A percentile compares a stretch with the other conserved stretches of the same genome.
Conservation (phyloP, 2,329 filamentous ascomycete species). For the Botrytis fabae region DNA sequence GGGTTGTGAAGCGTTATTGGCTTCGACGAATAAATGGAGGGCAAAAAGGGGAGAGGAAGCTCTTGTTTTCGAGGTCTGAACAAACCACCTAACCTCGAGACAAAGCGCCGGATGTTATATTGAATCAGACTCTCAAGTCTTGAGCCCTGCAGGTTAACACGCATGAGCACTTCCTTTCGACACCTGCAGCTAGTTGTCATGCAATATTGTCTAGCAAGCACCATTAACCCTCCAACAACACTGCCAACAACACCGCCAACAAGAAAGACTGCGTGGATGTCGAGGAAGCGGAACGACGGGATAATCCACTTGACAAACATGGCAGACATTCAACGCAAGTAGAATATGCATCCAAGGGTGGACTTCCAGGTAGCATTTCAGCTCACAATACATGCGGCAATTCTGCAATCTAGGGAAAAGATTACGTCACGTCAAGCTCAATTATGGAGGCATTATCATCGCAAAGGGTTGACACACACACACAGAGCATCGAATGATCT, state of each 20-base stretch:
- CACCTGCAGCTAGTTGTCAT: not conserved
- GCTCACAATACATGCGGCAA: not conserved
- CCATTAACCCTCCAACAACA: not conserved
- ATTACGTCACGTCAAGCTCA: not conserved
- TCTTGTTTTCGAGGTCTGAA: not conserved
- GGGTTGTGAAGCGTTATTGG: constrained; percentile 35
- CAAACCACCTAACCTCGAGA: not conserved
- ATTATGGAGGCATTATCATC: not conserved
- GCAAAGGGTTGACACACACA: no score
- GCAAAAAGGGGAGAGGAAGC: constrained; percentile 40
- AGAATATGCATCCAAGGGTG: not conserved
- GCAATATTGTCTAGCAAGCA: not conserved
- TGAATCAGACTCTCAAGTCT: not conserved
- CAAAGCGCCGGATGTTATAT: not conserved
- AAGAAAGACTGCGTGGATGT: not conserved
- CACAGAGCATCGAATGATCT: not conserved
- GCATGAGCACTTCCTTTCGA: not conserved
- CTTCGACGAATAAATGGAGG: constrained; percentile 45
- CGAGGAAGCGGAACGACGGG: not conserved
- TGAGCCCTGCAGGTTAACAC: not conserved
- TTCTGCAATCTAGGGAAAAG: not conserved
- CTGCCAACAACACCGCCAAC: not conserved
- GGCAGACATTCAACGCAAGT: not conserved
- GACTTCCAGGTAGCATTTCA: not conserved
- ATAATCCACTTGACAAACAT: not conserved